Evolutionary conservation across 495 filamentous ascomycete genomes (phyloP), one percentile per base, ranked within the genome.

Genomic region (Lepidopterella palustris): DNA sequence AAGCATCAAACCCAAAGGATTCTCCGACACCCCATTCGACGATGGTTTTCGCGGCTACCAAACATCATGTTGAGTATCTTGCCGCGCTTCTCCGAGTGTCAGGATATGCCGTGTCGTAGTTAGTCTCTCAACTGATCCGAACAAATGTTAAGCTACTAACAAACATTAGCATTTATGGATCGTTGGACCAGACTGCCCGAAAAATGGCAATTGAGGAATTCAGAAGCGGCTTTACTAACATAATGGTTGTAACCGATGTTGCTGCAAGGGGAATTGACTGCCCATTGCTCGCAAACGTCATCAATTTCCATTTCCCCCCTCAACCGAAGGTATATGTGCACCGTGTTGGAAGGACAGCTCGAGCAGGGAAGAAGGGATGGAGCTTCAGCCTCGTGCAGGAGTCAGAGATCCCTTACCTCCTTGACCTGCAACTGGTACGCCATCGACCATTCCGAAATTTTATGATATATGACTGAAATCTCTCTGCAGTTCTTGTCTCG

Each of bases 201-300:
- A 90, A 89, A 69, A 84, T 89, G 11, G 91, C 97, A 69, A 89
- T 98, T 13, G 82, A 90, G 62, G 85, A 88, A 47, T 98, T 98
- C 72, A 77, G 93, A 53, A 80, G 77, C 8, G 93, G 95, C 21
- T 76, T 85, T 51, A 87, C 93, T 0, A 89, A 93, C 64, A 91
- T 98, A 47, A 74, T 98, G 0, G 90, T 98, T n/a, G 92, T 96
- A 29, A 99, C 93, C 4, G 93, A 99, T 72, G 91, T 99, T 29
- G 93, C 95, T 11, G 93, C 93, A 10, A 80, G 93, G 77, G 93
- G 93, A 80, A 95, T 99, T 60, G 93, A 99, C 84, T 96, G 97
- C 61, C 93, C 93, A 0, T 78, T 95, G 29, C 83, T 99, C 10
- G 91, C 90, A 40, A 97, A 99, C 69, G 93, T 97, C 53, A 93